Conservation (phyloP, 176 grass and related monocot species). For the Lolium rigidum region DNA sequence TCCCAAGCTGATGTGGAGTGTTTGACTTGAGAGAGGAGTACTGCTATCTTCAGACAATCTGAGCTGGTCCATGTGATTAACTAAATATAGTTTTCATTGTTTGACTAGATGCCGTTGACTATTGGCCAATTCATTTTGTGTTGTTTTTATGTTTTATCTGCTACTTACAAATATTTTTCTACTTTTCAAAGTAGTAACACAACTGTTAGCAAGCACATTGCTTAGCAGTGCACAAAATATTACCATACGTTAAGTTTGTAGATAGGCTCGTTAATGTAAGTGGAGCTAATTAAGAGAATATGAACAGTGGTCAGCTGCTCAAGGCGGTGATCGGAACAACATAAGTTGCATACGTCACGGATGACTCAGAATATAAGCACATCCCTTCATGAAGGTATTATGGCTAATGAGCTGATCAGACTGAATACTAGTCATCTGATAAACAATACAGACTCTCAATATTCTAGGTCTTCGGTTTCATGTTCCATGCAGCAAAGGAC, state of each 20-base stretch:
- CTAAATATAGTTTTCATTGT: constrained; percentile 9
- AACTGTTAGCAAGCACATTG: background rate
- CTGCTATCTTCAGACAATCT: constrained; percentile 25
- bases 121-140: background rate
- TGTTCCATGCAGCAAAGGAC: constrained; percentile 50
- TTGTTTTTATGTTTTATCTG: too few species aligned
- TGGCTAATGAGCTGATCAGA: background rate
- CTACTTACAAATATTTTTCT: background rate
- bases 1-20: constrained; percentile 34
- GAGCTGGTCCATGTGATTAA: constrained; percentile 39
- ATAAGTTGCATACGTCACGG: background rate
- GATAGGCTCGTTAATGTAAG: background rate
- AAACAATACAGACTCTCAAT: constrained; percentile 2
- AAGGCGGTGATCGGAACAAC: background rate
- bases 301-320: too few species aligned
- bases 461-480: constrained; percentile 21
- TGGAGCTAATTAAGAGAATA: background rate
- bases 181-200: background rate
- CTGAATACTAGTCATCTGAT: background rate
- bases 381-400: too few species aligned
- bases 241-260: background rate
- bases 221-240: background rate
- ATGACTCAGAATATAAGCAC: constrained; percentile 2
- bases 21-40: constrained; percentile 42
- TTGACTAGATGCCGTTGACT: constrained; percentile 38